These are phyloP conservation scores for Neurospora crassa DNA, from an alignment of 2,329 filamentous ascomycete genomes.

Conservation along the genomic window DNA sequence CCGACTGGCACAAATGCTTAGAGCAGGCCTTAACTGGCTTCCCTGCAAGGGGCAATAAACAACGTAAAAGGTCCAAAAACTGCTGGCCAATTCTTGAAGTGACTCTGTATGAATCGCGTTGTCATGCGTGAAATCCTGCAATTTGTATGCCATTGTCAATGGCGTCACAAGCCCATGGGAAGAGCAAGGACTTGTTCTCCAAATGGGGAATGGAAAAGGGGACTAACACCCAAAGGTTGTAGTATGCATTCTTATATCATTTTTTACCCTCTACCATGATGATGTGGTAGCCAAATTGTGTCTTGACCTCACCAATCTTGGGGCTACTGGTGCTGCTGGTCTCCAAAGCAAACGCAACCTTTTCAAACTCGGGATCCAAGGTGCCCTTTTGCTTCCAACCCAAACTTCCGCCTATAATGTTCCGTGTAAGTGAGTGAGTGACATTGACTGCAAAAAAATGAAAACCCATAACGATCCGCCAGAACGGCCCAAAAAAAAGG, in stretches of 20 bases:
- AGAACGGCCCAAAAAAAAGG: background rate
- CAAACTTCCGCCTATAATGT: constrained; percentile 51
- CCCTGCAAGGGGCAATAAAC: background rate
- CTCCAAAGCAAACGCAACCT: constrained; percentile 60
- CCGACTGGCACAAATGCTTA: constrained; percentile 31
- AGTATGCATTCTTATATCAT: constrained; percentile 19
- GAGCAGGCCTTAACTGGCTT: constrained; percentile 20
- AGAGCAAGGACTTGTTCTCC: background rate
- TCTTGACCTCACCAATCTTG: constrained; percentile 62
- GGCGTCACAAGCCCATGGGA: background rate
- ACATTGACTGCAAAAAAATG: background rate
- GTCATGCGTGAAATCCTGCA: background rate
- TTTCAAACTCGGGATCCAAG: constrained; percentile 60
- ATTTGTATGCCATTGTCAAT: constrained; percentile 8
- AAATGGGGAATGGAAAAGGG: background rate
- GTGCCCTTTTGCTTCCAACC: constrained; percentile 65
- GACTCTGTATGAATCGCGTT: background rate
- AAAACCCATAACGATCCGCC: background rate
- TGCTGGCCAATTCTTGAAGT: background rate
- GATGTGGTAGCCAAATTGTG: constrained; percentile 68
- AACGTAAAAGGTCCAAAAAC: background rate
- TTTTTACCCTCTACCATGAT: constrained; percentile 62
- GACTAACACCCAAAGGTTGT: background rate
- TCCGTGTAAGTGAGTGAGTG: constrained; percentile 5
- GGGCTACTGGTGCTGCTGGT: constrained; percentile 55